These are phyloP conservation scores for Xylaria sp. DNA, from an alignment of 2,329 filamentous ascomycete genomes.

Conservation along the genomic window DNA sequence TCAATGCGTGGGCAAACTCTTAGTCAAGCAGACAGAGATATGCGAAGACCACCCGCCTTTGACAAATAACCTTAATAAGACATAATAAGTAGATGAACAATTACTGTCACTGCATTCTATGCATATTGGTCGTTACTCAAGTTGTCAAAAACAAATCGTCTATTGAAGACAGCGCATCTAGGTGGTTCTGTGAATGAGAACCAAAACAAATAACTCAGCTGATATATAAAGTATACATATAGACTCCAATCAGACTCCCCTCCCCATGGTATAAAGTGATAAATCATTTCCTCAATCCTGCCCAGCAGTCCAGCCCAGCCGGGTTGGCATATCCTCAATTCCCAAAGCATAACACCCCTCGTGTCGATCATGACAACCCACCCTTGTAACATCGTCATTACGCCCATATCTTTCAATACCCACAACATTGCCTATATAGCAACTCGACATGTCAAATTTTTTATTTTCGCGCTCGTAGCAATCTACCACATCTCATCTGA, in stretches of 20 bases:
- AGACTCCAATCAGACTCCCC: constrained; percentile 20
- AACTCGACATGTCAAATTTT: background rate
- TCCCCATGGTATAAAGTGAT: constrained; percentile 35
- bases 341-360: constrained; percentile 6
- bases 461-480: background rate
- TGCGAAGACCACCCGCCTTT: too few relatives aligned
- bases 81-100: too few relatives aligned
- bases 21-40: background rate
- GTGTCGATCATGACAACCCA: constrained; percentile 28
- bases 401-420: background rate
- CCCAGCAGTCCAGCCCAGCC: constrained; percentile 8
- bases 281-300: constrained; percentile 28
- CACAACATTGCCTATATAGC: background rate
- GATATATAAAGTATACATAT: constrained; percentile 16
- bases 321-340: constrained; percentile 7
- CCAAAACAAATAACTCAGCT: constrained; percentile 17
- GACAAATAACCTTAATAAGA: background rate
- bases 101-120: too few relatives aligned
- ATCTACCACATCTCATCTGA: constrained; percentile 72
- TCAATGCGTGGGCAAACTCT: background rate
- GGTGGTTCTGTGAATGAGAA: constrained; percentile 15
- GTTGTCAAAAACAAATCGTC: constrained; percentile 20
- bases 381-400: constrained; percentile 31
- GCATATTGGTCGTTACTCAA: background rate
- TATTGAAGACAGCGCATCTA: constrained; percentile 33